Conservation (phyloP, 1,284 basidiomycete genomes). For the Leccinum ambiguum region DNA sequence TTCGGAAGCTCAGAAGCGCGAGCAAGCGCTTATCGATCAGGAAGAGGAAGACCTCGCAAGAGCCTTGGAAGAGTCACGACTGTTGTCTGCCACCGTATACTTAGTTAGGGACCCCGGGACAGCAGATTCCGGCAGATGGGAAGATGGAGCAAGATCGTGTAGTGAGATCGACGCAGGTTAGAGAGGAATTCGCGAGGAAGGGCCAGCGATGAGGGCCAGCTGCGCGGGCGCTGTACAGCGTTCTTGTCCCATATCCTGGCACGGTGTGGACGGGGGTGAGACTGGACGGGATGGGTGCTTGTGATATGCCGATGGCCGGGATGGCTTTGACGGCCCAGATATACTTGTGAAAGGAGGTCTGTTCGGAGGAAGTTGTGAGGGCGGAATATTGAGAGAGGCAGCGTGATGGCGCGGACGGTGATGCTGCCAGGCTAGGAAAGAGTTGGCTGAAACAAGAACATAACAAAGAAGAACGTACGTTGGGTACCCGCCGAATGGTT, state of each 20-base stretch:
- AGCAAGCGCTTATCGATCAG: conserved; percentile 34
- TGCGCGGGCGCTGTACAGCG: conserved; percentile 13
- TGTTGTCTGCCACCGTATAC: neutral
- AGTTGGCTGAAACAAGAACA: neutral
- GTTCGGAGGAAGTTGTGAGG: conserved; percentile 13
- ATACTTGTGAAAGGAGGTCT: conserved; percentile 27
- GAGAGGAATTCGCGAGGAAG: conserved; percentile 29
- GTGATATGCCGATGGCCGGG: conserved; percentile 1
- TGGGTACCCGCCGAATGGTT: conserved; percentile 30
- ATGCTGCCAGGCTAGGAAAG: conserved; percentile 23
- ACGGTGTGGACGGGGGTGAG: conserved; percentile 27
- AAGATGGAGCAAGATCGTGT: conserved; percentile 15
- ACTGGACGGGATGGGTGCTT: conserved; percentile 25
- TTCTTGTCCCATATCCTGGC: conserved; percentile 28
- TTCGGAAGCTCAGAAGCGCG: too few relatives aligned
- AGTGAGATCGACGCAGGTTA: conserved; percentile 32
- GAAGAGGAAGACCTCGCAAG: too few relatives aligned
- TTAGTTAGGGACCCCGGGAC: neutral
- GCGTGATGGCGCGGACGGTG: conserved; percentile 18
- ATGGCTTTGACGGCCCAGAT: conserved; percentile 12
- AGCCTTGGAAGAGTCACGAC: too few relatives aligned
- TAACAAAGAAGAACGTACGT: neutral
- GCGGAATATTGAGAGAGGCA: conserved; percentile 23
- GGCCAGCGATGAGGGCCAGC: conserved; percentile 15
- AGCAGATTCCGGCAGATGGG: conserved; percentile 15